Percentiles rank a stretch among this genome's conserved stretches.
Evolutionary conservation across 2,329 filamentous ascomycete species (phyloP).

Genomic region (Sporothrix dimorphospora): DNA sequence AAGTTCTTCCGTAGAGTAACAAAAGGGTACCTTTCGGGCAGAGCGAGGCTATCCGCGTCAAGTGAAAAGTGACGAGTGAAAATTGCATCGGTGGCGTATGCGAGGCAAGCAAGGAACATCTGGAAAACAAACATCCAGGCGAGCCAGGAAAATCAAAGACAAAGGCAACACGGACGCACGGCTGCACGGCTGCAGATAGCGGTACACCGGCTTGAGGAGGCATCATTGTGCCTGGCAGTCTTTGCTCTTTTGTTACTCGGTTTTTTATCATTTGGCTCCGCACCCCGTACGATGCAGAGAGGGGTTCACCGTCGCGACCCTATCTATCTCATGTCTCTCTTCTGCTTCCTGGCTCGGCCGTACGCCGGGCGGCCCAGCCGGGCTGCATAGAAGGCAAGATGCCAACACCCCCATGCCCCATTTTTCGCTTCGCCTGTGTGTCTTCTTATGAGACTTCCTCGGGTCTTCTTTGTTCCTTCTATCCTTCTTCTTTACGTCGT

Average conservation of each 20-base stretch:
- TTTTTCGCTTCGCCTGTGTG: background rate
- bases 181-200: background rate
- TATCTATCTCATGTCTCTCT: background rate
- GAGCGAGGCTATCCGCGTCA: background rate
- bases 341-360: constrained; percentile 8
- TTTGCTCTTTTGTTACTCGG: background rate
- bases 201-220: background rate
- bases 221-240: background rate
- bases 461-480: background rate
- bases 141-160: background rate
- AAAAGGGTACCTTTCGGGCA: background rate
- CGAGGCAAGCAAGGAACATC: background rate
- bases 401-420: constrained; percentile 12
- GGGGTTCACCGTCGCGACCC: background rate
- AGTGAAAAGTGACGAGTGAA: background rate
- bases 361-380: background rate
- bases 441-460: too few species aligned
- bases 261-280: background rate
- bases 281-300: background rate
- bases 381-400: background rate
- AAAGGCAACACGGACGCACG: background rate
- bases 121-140: background rate
- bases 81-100: constrained; percentile 11
- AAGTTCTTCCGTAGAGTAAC: too few species aligned
- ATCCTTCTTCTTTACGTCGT: background rate